A percentile compares a stretch with the other conserved stretches of the same genome.
phyloP scores from a whole-genome alignment of 495 filamentous ascomycete species.

The Chlorociboria aeruginascens region DNA sequence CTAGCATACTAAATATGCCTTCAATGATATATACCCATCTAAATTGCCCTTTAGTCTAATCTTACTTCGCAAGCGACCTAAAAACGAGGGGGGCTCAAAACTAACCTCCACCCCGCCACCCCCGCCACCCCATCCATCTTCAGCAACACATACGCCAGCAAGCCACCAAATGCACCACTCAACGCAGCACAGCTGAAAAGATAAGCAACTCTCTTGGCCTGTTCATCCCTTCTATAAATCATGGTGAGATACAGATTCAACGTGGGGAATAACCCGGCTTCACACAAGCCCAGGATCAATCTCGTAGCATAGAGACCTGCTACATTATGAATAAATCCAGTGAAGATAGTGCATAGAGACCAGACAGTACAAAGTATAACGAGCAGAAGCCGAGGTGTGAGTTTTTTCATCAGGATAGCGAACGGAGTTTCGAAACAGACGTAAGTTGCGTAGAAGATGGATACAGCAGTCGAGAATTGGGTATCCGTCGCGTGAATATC shows the following conservation, averaged over 20 bases:
- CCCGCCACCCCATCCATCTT: slow-evolving; percentile 44
- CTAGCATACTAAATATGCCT: slow-evolving; percentile 37
- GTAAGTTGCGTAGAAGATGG: slow-evolving; percentile 41
- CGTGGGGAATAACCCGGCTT: slow-evolving; percentile 62
- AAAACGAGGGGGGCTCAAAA: neutral
- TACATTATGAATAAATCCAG: slow-evolving; percentile 51
- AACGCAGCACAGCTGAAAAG: slow-evolving; percentile 67
- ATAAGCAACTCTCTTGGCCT: slow-evolving; percentile 63
- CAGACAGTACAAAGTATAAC: slow-evolving; percentile 50
- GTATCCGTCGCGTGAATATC: slow-evolving; percentile 28
- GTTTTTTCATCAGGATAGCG: slow-evolving; percentile 32
- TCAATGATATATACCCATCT: slow-evolving; percentile 46
- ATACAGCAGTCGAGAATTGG: slow-evolving; percentile 35
- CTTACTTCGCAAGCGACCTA: neutral
- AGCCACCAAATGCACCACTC: slow-evolving; percentile 63
- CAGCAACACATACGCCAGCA: slow-evolving; percentile 58
- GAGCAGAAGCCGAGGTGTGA: slow-evolving; percentile 34
- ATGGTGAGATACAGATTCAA: slow-evolving; percentile 59
- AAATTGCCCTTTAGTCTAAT: neutral
- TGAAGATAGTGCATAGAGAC: slow-evolving; percentile 61
- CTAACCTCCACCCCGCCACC: slow-evolving; percentile 37
- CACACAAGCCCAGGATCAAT: slow-evolving; percentile 48
- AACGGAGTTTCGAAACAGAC: slow-evolving; percentile 33
- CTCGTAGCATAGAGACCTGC: slow-evolving; percentile 42
- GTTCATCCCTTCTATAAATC: slow-evolving; percentile 63